phyloP scores from a whole-genome alignment of 257 asterid genomes.

The Ajuga chamaepitys region DNA sequence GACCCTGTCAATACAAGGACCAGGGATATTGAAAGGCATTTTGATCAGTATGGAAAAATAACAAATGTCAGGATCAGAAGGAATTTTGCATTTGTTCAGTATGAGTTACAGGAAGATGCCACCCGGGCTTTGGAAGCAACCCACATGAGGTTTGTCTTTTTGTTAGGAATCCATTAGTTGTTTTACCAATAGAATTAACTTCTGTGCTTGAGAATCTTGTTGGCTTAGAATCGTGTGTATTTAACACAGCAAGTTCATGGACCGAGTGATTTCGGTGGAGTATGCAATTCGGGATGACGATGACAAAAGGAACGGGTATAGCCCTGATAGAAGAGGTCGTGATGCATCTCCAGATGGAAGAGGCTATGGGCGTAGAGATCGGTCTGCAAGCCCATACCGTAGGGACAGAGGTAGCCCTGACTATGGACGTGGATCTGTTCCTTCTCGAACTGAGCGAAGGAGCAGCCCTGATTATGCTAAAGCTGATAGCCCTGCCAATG shows the following conservation, averaged over 20 bases:
- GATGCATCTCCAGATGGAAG: slow-evolving; percentile 54
- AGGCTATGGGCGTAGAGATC: slow-evolving; percentile 49
- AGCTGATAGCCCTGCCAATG: slow-evolving; percentile 50
- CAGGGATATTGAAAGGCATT: slow-evolving; percentile 76
- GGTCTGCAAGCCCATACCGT: slow-evolving; percentile 69
- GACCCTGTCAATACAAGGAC: slow-evolving; percentile 78
- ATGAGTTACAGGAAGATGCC: slow-evolving; percentile 77
- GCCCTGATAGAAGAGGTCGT: slow-evolving; percentile 82
- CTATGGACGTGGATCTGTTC: slow-evolving; percentile 73
- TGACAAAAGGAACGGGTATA: slow-evolving; percentile 59
- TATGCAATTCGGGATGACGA: slow-evolving; percentile 77
- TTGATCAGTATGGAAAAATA: slow-evolving; percentile 71
- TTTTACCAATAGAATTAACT: not conserved
- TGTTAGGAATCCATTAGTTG: not conserved
- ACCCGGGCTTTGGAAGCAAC: slow-evolving; percentile 71
- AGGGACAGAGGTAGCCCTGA: slow-evolving; percentile 92
- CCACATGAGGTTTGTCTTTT: slow-evolving; percentile 50
- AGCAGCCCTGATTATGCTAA: slow-evolving; percentile 53
- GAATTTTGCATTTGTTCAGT: slow-evolving; percentile 84
- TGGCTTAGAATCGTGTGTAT: not conserved
- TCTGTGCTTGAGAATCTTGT: not conserved
- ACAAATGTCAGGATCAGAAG: slow-evolving; percentile 76
- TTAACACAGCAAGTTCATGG: slow-evolving; percentile 77
- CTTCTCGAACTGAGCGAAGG: slow-evolving; percentile 55
- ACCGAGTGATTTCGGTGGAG: slow-evolving; percentile 79